These are phyloP conservation scores for Phlebiopsis flavidoalba DNA, from an alignment of 768 basidiomycete species.

Conservation along the genomic window DNA sequence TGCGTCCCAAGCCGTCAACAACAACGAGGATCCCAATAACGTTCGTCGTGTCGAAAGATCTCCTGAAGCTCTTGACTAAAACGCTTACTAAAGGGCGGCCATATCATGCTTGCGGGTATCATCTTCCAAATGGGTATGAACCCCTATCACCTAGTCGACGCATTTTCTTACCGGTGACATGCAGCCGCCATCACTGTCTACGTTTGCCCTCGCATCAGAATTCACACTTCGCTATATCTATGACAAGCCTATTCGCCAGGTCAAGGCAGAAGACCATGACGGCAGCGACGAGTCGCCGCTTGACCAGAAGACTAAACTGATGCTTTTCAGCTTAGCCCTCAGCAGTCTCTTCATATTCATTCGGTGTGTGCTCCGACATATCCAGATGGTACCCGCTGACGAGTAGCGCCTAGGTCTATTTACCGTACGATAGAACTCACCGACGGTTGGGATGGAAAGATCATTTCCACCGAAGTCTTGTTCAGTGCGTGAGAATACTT, in stretches of 20 bases:
- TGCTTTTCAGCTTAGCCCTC: slow-evolving; percentile 13
- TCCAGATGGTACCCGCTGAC: background rate
- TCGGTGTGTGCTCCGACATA: slow-evolving; percentile 7
- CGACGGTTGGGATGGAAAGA: slow-evolving; percentile 45
- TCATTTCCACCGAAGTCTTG: slow-evolving; percentile 43
- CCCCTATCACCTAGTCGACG: background rate
- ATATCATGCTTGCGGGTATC: slow-evolving; percentile 27
- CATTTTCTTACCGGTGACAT: background rate
- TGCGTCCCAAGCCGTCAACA: slow-evolving; percentile 18
- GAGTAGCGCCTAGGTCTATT: slow-evolving; percentile 31
- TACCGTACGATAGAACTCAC: slow-evolving; percentile 46
- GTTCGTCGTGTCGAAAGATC: background rate
- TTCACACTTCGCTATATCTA: slow-evolving; percentile 34
- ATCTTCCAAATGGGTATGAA: slow-evolving; percentile 24
- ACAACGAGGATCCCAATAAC: slow-evolving; percentile 8
- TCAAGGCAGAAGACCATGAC: background rate
- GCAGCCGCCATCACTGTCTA: slow-evolving; percentile 35
- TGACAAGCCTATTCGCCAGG: slow-evolving; percentile 8
- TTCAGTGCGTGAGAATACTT: slow-evolving; percentile 30
- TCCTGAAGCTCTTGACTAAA: background rate
- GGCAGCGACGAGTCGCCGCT: background rate
- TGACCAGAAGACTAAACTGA: slow-evolving; percentile 1
- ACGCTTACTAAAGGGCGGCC: slow-evolving; percentile 15
- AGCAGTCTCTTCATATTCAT: slow-evolving; percentile 20
- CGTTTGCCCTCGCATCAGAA: slow-evolving; percentile 35